A percentile compares a stretch with the other conserved stretches of the same genome.
Conservation (phyloP, 2,329 filamentous ascomycete species). For the Zelopaecilomyces penicillatus region DNA sequence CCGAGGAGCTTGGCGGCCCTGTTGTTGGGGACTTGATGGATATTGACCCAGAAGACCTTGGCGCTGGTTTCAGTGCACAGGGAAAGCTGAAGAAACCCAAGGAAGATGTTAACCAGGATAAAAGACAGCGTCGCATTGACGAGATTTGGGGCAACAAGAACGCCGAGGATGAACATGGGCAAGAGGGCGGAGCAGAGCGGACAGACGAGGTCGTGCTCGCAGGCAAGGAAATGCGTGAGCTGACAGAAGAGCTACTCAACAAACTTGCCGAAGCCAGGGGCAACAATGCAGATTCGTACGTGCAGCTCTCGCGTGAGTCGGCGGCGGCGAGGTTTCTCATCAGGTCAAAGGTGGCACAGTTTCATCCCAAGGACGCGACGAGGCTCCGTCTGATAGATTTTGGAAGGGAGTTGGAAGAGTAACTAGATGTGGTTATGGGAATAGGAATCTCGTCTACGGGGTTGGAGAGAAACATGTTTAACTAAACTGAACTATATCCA, state of each 20-base stretch:
- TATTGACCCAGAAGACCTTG: constrained; percentile 50
- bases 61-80: constrained; percentile 51
- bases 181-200: constrained; percentile 17
- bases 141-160: constrained; percentile 48
- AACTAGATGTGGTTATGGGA: constrained; percentile 18
- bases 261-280: constrained; percentile 45
- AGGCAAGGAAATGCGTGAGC: constrained; percentile 47
- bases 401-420: constrained; percentile 51
- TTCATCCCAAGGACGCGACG: constrained; percentile 55
- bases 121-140: constrained; percentile 52
- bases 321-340: constrained; percentile 57
- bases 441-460: no score
- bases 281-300: constrained; percentile 48
- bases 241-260: constrained; percentile 55
- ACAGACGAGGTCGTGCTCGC: constrained; percentile 43
- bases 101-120: constrained; percentile 32
- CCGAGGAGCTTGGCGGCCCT: constrained; percentile 75
- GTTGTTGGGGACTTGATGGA: constrained; percentile 69
- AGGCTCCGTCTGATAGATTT: constrained; percentile 54
- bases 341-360: constrained; percentile 56
- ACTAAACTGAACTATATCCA: no score
- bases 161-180: constrained; percentile 6
- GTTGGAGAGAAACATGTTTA: no score
- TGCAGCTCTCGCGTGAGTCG: constrained; percentile 50
- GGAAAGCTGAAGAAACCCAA: constrained; percentile 47